Evolutionary conservation across 768 basidiomycete species (phyloP), one percentile per base, ranked within the genome.

Genomic region (Serendipita indica): DNA sequence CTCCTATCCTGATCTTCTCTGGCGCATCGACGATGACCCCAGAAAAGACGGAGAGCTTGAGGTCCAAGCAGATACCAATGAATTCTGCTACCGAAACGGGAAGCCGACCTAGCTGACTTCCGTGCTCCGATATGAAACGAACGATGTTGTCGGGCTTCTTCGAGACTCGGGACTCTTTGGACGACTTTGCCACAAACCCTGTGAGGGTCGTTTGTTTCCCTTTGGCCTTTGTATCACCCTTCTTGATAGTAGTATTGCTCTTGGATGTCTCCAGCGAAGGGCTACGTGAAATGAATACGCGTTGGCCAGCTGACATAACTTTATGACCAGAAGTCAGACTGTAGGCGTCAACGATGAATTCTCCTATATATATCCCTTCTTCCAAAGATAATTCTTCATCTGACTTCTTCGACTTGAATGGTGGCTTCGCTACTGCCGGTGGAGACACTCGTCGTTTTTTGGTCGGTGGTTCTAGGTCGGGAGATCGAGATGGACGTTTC

Each of bases 161-260:
- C 65, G 18, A 59, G 60, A 18, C 65, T 64, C 39, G 67, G 62
- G 57, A 65, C 5, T 25, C 7, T 22, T 41, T 32, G 28, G 25
- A 18, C 30, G 49, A n/a, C 25, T 54, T 27, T n/a, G 25, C 10
- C 7, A 54, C 32, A 28, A 54, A 54, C 7, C 49, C 49, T 4
- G 49, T 3, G 7, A 54, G n/a, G n/a, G 49, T 54, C 7, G 49
- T 54, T 33, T 54, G 49, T 18, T 54, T 54, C 2, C 49, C 49
- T 30, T 33, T 33, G 7, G 1, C 12, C n/a, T 54, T 54, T 10
- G n/a, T 30, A 7, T 54, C 10, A 25, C 16, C 16, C 25, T 33
- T 33, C 10, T 18, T 33, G n/a, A 22, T 33, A 46, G 33, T n/a
- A 1, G 22, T 30, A 7, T 28, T 33, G 16, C 22, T n/a, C 25